Conservation (phyloP, 176 grass and related monocot genomes). For the Sorghum bicolor region Sorghum_bicolor_NCBIv3 NC_012875.2:56649001-56649500, state of each 20-base stretch:
- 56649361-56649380: neutral
- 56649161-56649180: conserved; percentile 87
- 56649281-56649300: neutral
- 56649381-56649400: neutral
- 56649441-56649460: neutral
- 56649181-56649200: conserved; percentile 93
- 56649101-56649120: conserved; percentile 96
- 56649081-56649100: conserved; percentile 74
- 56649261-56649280: neutral
- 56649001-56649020: conserved; percentile 96
- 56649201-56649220: conserved; percentile 76
- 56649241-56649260: conserved; percentile 5
- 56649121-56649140: conserved; percentile 98
- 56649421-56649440: neutral
- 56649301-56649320: conserved; percentile 10
- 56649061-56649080: conserved; percentile 61
- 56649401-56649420: neutral
- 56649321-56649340: neutral
- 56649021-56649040: conserved; percentile 99
- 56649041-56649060: conserved; percentile 88
- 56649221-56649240: conserved; percentile 21
- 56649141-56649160: conserved; percentile 96
- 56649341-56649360: neutral
- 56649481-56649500: neutral
- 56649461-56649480: conserved; percentile 2